Evolutionary conservation across 2,329 filamentous ascomycete species (phyloP), one percentile per base, ranked within the genome.

Genomic region (Colletotrichum costaricense): DNA sequence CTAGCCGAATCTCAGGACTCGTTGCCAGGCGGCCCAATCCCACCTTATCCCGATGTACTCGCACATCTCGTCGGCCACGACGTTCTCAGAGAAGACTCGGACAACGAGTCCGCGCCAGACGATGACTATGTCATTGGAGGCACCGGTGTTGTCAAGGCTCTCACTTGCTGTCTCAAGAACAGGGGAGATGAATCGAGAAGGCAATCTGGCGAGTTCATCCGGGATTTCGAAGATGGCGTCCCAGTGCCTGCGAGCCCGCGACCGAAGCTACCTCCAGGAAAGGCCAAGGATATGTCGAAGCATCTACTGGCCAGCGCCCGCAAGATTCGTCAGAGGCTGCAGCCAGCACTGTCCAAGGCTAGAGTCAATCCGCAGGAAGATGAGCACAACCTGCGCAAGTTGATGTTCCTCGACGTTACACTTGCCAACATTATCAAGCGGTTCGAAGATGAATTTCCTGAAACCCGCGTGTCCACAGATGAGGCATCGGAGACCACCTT

Each of bases 111-210:
- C 12, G 93, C 95, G 7, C 94, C 95, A 0, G 95, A 98, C 76
- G 93, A 97, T 72, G 95, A 98, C 81, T 98, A 98, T 82, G 95
- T 98, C 57, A 97, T 98, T 78, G 95, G 96, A 24, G 96, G 96
- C 19, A 98, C 95, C 0, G 97, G 96, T 30, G 95, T 99, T 2
- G 96, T 97, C 62, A 98, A 98, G 84, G 97, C 97, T 5, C 87
- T 99, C 58, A 92, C 94, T 67, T 97, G 97, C 78, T 98, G 95
- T 78, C 86, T 99, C 63, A 93, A 95, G 77, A 97, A 97, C 80
- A 91, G 94, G 73, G 89, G 90, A 67, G 88, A 92, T 65, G 92
- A 93, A 67, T 90, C 90, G 35, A 85, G 89, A 75, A 81, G 86
- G 63, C 84, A 86, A 60, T 88, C 87, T 16, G 85, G 84, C 57